These are phyloP conservation scores for Circinella umbellata DNA, from an alignment of 371 early-diverging fungal species.

Conservation along the genomic window DNA sequence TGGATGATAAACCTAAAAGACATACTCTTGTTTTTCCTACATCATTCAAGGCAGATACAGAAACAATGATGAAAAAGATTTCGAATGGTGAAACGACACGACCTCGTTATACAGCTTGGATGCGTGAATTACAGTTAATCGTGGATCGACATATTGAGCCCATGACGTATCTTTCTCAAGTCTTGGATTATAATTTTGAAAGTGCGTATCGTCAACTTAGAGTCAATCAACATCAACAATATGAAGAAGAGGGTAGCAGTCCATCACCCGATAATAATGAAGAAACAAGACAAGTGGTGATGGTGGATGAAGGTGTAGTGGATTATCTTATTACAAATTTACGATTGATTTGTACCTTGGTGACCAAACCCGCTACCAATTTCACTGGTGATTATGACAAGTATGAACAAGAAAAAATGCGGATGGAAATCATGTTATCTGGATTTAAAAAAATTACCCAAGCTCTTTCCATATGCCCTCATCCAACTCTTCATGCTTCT, in stretches of 20 bases:
- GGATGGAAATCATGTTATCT: conserved; percentile 53
- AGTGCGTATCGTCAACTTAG: conserved; percentile 52
- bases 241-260: background rate
- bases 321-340: conserved; percentile 55
- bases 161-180: conserved; percentile 49
- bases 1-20: conserved; percentile 21
- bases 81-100: conserved; percentile 30
- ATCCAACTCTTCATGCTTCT: conserved; percentile 59
- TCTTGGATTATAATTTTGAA: conserved; percentile 51
- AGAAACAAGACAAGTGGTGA: conserved; percentile 26
- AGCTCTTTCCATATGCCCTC: conserved; percentile 59
- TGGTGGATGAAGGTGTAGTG: conserved; percentile 60
- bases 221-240: conserved; percentile 22
- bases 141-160: conserved; percentile 55
- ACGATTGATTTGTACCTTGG: conserved; percentile 47
- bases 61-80: conserved; percentile 44
- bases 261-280: background rate
- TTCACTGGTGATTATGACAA: conserved; percentile 41
- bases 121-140: conserved; percentile 51
- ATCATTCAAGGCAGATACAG: conserved; percentile 48
- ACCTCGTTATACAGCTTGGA: conserved; percentile 58
- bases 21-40: conserved; percentile 41
- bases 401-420: conserved; percentile 52
- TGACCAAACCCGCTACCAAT: conserved; percentile 47
- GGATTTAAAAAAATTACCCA: conserved; percentile 56